Evolutionary conservation across 2,329 filamentous ascomycete genomes (phyloP).

Genomic region (Didymella exigua): DNA sequence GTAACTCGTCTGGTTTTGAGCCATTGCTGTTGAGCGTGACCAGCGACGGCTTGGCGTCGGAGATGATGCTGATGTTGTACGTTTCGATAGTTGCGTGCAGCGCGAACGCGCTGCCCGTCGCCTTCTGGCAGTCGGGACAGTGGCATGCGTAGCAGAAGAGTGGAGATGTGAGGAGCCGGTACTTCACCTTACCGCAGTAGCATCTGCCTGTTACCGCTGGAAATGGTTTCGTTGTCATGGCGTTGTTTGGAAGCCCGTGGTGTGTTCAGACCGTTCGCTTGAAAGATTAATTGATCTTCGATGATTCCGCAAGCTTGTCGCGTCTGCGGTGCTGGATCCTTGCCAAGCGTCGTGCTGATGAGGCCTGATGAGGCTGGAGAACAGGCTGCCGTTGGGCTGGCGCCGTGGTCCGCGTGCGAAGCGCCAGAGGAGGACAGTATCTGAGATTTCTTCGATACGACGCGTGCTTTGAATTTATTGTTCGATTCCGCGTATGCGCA

Average conservation of each 20-base stretch:
- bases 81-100: slow-evolving; percentile 32
- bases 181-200: slow-evolving; percentile 31
- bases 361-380: too few relatives aligned
- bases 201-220: slow-evolving; percentile 40
- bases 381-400: too few relatives aligned
- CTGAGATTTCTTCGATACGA: neutral
- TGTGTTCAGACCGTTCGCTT: too few relatives aligned
- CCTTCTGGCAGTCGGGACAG: slow-evolving; percentile 38
- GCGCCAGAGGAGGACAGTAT: too few relatives aligned
- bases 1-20: slow-evolving; percentile 9
- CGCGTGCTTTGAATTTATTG: neutral
- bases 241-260: too few relatives aligned
- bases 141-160: slow-evolving; percentile 42
- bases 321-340: too few relatives aligned
- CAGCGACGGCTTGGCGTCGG: slow-evolving; percentile 17
- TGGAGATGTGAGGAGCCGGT: slow-evolving; percentile 35
- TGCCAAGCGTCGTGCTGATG: too few relatives aligned
- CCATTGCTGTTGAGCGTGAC: neutral
- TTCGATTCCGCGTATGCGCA: neutral
- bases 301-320: too few relatives aligned
- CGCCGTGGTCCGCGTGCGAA: too few relatives aligned
- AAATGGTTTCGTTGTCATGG: slow-evolving; percentile 28
- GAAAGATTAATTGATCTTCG: too few relatives aligned
- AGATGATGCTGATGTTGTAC: slow-evolving; percentile 28
- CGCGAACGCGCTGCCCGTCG: slow-evolving; percentile 32